Evolutionary conservation across 805 yeast species (phyloP), one percentile per base, ranked within the genome.

Genomic region (Priceomyces castillae): DNA sequence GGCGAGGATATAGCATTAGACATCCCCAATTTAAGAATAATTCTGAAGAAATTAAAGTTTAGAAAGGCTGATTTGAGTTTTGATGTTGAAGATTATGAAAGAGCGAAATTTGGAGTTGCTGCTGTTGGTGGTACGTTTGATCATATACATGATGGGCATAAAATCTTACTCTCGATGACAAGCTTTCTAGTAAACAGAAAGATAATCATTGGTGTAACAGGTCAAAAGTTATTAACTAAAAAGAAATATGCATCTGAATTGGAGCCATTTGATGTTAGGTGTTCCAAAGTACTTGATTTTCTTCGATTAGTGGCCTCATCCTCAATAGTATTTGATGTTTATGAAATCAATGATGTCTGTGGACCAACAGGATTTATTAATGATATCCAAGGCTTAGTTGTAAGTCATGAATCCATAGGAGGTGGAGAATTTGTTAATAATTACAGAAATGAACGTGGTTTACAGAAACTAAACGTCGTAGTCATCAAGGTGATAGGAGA

Each of bases 81-180:
- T 6, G n/a, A 4, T 4, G 4, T 7, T 16, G 30, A 23, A n/a
- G 31, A 25, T 11, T 12, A 19, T 14, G 26, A 34, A 34, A 12
- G 23, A 16, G 30, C 40, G 7, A 6, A 33, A 19, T 37, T 37
- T 17, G 20, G 50, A 14, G 71, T 73, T 5, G 58, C 53, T 7
- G 92, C 96, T 0, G 82, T 92, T 1, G 99, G 99, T 0, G 99
- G 99, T 0, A 94, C 99, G 0, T 94, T 94, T 67, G 99, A 94
- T 58, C 98, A 94, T 64, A 58, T 94, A 30, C 99, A 94, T 54
- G 95, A 86, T 57, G 99, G 98, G 0, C 99, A 94, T 64, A 88
- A 86, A 61, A 84, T 94, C 22, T 69, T 94, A 20, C 70, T 94
- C 7, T 82, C 94, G 0, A 71, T 86, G 46, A 74, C 95, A 0